Percentiles rank a stretch among this genome's conserved stretches.
phyloP scores from a whole-genome alignment of 345 rosid genomes.

The Populus euphratica region DNA sequence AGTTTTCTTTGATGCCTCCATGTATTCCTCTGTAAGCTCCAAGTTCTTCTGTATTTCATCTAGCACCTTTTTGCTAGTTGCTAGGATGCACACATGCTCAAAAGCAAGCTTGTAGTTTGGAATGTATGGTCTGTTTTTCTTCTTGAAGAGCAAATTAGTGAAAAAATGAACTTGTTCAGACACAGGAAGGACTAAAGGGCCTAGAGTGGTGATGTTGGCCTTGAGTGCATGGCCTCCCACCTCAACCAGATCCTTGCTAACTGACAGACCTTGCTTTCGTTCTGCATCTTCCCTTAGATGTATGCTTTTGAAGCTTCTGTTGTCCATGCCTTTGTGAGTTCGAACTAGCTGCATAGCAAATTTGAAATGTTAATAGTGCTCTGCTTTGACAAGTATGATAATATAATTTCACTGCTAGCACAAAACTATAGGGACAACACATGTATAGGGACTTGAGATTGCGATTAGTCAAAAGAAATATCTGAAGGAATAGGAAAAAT shows the following conservation, averaged over 20 bases:
- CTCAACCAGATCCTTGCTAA: conserved; percentile 51
- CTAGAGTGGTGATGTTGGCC: conserved; percentile 57
- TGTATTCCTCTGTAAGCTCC: conserved; percentile 51
- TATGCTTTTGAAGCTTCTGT: conserved; percentile 49
- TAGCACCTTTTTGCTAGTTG: conserved; percentile 50
- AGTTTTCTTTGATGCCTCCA: conserved; percentile 68
- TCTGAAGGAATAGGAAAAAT: neutral
- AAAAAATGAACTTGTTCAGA: conserved; percentile 52
- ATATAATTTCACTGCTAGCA: neutral
- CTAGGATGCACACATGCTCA: conserved; percentile 52
- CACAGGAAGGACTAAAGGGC: conserved; percentile 53
- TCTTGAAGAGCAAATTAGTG: conserved; percentile 32
- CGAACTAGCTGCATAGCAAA: conserved; percentile 44
- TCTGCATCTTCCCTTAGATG: conserved; percentile 47
- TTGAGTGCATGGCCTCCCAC: conserved; percentile 54
- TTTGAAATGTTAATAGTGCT: neutral
- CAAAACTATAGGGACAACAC: neutral
- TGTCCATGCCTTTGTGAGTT: conserved; percentile 60
- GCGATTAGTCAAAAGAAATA: neutral
- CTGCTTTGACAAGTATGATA: neutral
- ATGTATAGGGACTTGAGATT: neutral
- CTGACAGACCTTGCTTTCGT: conserved; percentile 48
- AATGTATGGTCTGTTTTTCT: conserved; percentile 35
- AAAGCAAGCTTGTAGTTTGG: conserved; percentile 55
- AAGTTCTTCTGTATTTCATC: conserved; percentile 61